Base-by-base conservation (phyloP, 805 yeast genomes). In the Starmerella vaccinii region DNA sequence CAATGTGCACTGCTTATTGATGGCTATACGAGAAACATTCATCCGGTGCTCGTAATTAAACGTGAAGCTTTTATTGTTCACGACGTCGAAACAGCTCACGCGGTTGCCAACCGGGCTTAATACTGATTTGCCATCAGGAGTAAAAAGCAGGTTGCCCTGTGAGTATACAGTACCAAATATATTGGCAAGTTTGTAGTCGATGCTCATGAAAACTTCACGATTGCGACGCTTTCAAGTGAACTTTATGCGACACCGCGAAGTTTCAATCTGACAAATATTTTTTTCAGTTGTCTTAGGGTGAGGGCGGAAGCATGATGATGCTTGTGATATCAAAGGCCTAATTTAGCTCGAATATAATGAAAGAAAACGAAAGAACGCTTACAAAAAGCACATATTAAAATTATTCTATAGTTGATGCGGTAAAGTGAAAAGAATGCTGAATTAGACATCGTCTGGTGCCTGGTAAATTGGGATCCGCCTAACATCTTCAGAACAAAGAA, bases 101-200 rank as follows among this genome's bases (percentile, higher is more conserved):
- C 97, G 70, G 65, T 90, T 92, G 13, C 98, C 98, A 3, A 92
- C 97, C 0, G 98, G 97, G 52, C 92, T 81, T 42, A 92, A 68
- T 30, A 92, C 71, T 50, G 78, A 76, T 10, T 83, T 78, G 2
- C 98, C 98, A 63, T 89, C 96, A 1, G 81, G 78, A 0, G 95
- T 81, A 69, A 82, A 92, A 5, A 82, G 73, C 24, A 92, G 69
- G 65, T 90, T 88, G n/a, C 97, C 98, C 63, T 83, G 85, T 46
- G 94, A 74, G 64, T 92, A 92, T 3, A 92, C 97, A 0, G 97
- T 89, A 26, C 98, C 98, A 59, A 92, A 71, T 29, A 92, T 72
- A 68, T 90, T 92, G 30, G 94, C 80, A 60, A 92, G 83, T 75
- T 82, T 71, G 51, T 57, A 58, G 48, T 62, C 60, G 13, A 57